phyloP scores from a whole-genome alignment of 2,329 filamentous ascomycete genomes.

The Fusarium heterosporum region DNA sequence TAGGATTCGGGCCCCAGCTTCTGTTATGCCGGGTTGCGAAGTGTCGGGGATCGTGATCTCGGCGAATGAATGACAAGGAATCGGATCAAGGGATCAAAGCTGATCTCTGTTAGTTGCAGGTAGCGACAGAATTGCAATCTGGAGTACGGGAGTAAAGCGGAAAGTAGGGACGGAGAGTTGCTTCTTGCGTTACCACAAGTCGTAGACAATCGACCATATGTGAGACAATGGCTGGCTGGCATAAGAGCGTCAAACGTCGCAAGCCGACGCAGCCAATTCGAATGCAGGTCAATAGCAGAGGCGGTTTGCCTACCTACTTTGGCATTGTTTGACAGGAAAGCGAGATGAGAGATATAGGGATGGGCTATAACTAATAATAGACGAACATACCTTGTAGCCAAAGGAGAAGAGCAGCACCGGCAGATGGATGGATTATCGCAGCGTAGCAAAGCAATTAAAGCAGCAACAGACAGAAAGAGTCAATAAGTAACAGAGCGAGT shows the following conservation, averaged over 20 bases:
- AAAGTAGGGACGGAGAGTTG: constrained; percentile 39
- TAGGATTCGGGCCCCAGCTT: constrained; percentile 28
- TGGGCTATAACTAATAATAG: constrained; percentile 28
- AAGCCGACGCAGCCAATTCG: constrained; percentile 37
- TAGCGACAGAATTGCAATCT: constrained; percentile 28
- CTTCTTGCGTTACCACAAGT: constrained; percentile 44
- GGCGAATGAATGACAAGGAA: constrained; percentile 30
- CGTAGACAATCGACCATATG: constrained; percentile 29
- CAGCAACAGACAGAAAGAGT: constrained; percentile 25
- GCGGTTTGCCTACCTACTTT: constrained; percentile 15
- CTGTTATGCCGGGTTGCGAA: constrained; percentile 27
- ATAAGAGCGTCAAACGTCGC: constrained; percentile 40
- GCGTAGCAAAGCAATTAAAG: constrained; percentile 37
- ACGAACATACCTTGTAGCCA: constrained; percentile 41
- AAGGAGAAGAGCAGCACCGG: constrained; percentile 24
- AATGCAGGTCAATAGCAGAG: constrained; percentile 26
- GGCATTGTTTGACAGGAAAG: constrained; percentile 15
- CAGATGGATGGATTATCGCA: constrained; percentile 23
- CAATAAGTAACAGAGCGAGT: constrained; percentile 25
- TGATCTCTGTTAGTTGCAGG: constrained; percentile 43
- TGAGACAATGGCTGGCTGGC: constrained; percentile 31
- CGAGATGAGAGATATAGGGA: constrained; percentile 27
- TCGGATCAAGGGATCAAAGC: constrained; percentile 29
- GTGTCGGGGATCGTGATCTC: constrained; percentile 27
- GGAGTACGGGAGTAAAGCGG: constrained; percentile 34